Conservation (phyloP, 306 rosid genomes). For the Pyrus communis region DNA sequence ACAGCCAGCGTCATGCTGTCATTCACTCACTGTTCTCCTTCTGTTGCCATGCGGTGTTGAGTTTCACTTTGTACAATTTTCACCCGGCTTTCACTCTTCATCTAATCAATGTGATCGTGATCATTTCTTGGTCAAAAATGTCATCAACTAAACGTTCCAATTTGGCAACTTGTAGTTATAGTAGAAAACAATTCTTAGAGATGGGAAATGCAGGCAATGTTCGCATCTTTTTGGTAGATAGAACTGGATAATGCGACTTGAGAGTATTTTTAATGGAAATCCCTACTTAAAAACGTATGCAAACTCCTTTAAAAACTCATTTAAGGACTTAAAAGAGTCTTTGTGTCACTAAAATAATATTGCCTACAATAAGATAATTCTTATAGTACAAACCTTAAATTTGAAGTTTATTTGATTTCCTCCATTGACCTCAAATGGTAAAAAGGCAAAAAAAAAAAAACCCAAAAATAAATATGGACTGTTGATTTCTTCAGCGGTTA, state of each 20-base stretch:
- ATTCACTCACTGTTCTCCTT: not conserved
- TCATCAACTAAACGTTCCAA: not conserved
- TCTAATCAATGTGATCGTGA: not conserved
- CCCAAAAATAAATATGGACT: too few species aligned
- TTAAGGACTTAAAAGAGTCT: too few species aligned
- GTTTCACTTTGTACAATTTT: not conserved
- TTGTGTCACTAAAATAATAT: too few species aligned
- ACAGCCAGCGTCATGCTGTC: slow-evolving; percentile 1
- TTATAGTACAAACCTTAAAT: too few species aligned
- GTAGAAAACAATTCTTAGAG: not conserved
- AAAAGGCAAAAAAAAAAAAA: too few species aligned
- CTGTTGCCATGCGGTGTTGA: not conserved
- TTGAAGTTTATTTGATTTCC: too few species aligned
- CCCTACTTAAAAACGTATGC: too few species aligned
- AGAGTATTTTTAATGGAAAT: not conserved
- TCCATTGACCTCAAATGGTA: too few species aligned
- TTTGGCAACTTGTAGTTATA: too few species aligned
- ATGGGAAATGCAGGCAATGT: not conserved
- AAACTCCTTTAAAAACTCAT: too few species aligned
- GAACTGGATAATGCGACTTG: not conserved
- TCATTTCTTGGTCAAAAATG: not conserved
- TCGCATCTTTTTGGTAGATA: not conserved
- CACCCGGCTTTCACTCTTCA: not conserved
- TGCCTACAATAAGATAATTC: too few species aligned
- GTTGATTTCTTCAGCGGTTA: too few species aligned